These are phyloP conservation scores for Abrus precatorius DNA, from an alignment of 306 rosid genomes.

Conservation along the genomic window DNA sequence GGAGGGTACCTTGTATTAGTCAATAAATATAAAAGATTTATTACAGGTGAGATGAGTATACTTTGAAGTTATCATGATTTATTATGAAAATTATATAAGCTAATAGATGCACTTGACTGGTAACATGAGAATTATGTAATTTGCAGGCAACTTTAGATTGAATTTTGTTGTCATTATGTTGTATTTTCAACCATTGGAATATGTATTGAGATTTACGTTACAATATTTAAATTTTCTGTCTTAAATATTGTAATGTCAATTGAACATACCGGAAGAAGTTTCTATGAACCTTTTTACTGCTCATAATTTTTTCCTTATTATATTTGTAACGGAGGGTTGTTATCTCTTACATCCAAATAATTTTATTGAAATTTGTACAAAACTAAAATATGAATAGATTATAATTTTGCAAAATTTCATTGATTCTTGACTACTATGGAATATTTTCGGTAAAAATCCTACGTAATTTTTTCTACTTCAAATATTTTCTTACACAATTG, in stretches of 20 bases:
- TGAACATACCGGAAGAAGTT: background rate
- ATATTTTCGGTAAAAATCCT: too few relatives aligned
- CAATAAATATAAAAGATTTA: slow-evolving; percentile 43
- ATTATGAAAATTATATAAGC: slow-evolving; percentile 24
- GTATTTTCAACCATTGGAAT: background rate
- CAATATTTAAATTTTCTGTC: background rate
- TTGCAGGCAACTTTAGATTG: background rate
- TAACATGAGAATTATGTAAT: background rate
- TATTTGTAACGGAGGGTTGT: background rate
- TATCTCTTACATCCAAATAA: background rate
- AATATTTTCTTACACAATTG: too few relatives aligned
- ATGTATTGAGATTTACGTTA: slow-evolving; percentile 4
- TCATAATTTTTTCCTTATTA: background rate
- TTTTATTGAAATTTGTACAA: too few relatives aligned
- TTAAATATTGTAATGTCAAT: background rate
- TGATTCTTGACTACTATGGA: too few relatives aligned
- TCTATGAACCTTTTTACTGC: background rate
- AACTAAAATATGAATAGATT: too few relatives aligned
- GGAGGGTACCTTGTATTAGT: slow-evolving; percentile 42
- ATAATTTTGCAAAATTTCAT: too few relatives aligned
- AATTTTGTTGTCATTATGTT: slow-evolving; percentile 4
- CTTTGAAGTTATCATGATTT: slow-evolving; percentile 12
- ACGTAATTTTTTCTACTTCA: too few relatives aligned
- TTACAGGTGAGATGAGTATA: background rate
- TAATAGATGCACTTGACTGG: slow-evolving; percentile 12